Evolutionary conservation across 371 early-diverging fungal genomes (phyloP).

Genomic region (Fennellomyces sp.): DNA sequence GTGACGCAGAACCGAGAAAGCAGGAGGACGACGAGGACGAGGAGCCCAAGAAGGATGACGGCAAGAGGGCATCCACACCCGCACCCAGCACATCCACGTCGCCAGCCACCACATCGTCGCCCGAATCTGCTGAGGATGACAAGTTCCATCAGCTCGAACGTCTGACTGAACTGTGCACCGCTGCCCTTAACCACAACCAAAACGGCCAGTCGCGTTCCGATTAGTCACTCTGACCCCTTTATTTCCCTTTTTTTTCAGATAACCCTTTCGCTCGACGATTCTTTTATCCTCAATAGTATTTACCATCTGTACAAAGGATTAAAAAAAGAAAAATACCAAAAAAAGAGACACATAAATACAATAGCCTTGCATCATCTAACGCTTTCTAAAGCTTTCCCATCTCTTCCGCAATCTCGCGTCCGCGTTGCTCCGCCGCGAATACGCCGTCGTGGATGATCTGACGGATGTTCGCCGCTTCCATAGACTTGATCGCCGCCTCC

Average conservation of each 20-base stretch:
- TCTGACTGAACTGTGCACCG: slow-evolving; percentile 20
- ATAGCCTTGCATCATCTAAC: no score
- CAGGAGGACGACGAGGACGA: not conserved
- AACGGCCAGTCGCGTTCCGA: not conserved
- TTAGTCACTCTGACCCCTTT: not conserved
- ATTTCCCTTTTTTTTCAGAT: not conserved
- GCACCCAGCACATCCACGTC: slow-evolving; percentile 48
- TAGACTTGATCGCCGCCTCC: slow-evolving; percentile 82
- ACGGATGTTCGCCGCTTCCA: slow-evolving; percentile 70
- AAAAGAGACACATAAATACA: not conserved
- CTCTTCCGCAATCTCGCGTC: slow-evolving; percentile 72
- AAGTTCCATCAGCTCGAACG: slow-evolving; percentile 15
- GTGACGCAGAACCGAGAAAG: slow-evolving; percentile 4
- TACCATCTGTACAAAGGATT: not conserved
- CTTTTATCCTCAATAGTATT: no score
- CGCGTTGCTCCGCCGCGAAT: slow-evolving; percentile 68
- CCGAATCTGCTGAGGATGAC: slow-evolving; percentile 33
- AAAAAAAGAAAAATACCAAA: not conserved
- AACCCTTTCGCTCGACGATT: not conserved
- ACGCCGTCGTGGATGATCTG: slow-evolving; percentile 64
- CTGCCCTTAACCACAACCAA: slow-evolving; percentile 17
- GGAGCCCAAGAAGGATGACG: slow-evolving; percentile 7
- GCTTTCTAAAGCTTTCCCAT: slow-evolving; percentile 61
- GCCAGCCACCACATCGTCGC: slow-evolving; percentile 36
- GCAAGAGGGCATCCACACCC: slow-evolving; percentile 35